Evolutionary conservation across 495 filamentous ascomycete species (phyloP), one percentile per base, ranked within the genome.

Genomic region (Podospora anserina): DNA sequence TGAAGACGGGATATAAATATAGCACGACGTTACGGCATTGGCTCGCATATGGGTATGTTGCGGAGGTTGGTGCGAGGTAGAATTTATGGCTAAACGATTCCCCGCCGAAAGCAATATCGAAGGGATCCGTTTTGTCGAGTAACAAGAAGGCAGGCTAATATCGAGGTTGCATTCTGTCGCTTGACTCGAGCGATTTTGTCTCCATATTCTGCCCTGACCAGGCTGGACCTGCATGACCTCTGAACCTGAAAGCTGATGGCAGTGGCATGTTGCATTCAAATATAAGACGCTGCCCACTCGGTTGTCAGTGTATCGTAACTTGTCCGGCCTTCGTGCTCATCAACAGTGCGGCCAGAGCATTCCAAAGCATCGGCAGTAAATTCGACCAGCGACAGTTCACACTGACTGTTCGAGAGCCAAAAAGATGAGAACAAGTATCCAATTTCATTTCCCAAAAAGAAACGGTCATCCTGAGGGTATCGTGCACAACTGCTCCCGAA

Each of bases 41-140:
- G 6, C 7, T 55, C 28, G 28, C 58, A 30, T 20, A 7, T 9
- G 20, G 15, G 13, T 5, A 28, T 49, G 19, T 44, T 27, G 54
- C 3, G n/a, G 58, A 19, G 16, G n/a, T 54, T 18, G 15, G 26
- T 20, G 64, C 57, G 27, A 16, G 56, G 63, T 39, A 2, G 59
- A 70, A 66, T 66, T 44, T 70, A 39, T 70, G 68, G 68, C 57
- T 70, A 70, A 70, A 70, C 15, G 30, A 44, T 60, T 19, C 64
- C 54, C 59, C 53, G 59, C 58, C 26, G 63, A 56, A 59, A 34
- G 13, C 64, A 70, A 70, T 70, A 53, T 70, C 23, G 49, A 4
- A 63, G 59, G 20, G 9, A 5, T 4, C 5, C 60, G 64, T 59
- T 61, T 18, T n/a, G 28, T 57, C 18, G 30, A 18, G 32, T 20